A percentile compares a stretch with the other conserved stretches of the same genome.
Conservation (phyloP, 2,329 filamentous ascomycete species). For the Beauveria bassiana region DNA sequence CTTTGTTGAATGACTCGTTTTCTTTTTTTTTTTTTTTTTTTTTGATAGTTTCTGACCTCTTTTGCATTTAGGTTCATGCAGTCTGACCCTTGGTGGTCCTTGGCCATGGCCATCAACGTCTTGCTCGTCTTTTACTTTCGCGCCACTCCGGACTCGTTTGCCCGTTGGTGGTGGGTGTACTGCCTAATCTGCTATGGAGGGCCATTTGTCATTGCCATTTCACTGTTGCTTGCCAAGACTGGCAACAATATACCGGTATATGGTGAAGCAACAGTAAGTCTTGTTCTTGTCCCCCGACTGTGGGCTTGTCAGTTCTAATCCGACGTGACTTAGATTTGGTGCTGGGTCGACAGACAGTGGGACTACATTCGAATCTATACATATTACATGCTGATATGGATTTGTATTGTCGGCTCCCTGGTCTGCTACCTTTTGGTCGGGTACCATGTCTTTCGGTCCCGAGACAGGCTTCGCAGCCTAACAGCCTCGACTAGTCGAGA, state of each 20-base stretch:
- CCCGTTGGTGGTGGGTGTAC: conserved; percentile 66
- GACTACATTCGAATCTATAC: conserved; percentile 51
- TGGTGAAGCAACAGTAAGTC: conserved; percentile 49
- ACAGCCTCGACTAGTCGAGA: conserved; percentile 30
- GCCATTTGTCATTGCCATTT: conserved; percentile 59
- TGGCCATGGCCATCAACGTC: conserved; percentile 78
- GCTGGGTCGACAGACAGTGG: conserved; percentile 50
- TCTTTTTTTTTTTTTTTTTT: too few relatives aligned
- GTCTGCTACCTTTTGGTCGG: conserved; percentile 50
- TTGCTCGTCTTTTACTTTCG: conserved; percentile 59
- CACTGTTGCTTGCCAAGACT: conserved; percentile 50
- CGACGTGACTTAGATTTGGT: conserved; percentile 43
- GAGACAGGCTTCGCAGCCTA: conserved; percentile 48
- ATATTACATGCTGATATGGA: conserved; percentile 55
- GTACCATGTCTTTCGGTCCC: conserved; percentile 51
- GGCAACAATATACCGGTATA: conserved; percentile 36
- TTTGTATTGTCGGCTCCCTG: conserved; percentile 47
- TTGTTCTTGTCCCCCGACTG: background rate
- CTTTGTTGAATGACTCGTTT: background rate
- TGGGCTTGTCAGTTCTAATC: background rate
- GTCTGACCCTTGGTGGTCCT: conserved; percentile 68
- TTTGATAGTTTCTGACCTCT: background rate
- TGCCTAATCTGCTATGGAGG: conserved; percentile 63
- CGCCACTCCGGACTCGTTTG: conserved; percentile 58
- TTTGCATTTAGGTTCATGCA: conserved; percentile 58